Conservation (phyloP, 148 eudicot genomes). For the Persicaria tinctoria region DNA sequence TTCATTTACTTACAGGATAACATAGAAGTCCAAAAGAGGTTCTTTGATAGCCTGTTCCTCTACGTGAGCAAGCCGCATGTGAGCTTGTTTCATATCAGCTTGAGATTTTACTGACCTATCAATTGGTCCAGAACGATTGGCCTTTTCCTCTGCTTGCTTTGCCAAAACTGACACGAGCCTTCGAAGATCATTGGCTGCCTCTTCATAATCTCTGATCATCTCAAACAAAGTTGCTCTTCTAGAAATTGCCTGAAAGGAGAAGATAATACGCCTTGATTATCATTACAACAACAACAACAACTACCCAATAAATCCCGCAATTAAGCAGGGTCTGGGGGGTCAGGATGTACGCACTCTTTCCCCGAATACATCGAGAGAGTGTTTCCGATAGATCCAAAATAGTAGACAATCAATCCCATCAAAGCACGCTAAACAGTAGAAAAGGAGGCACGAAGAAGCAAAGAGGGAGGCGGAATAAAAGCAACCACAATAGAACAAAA, state of each 20-base stretch:
- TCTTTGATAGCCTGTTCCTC: constrained; percentile 69
- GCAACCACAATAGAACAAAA: too few relatives aligned
- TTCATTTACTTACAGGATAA: constrained; percentile 64
- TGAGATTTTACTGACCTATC: constrained; percentile 24
- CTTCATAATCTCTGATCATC: constrained; percentile 90
- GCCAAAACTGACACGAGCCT: constrained; percentile 48
- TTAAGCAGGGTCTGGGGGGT: too few relatives aligned
- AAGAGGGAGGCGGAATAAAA: too few relatives aligned
- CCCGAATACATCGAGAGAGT: too few relatives aligned
- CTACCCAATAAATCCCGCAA: too few relatives aligned
- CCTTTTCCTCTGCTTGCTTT: constrained; percentile 52
- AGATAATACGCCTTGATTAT: constrained; percentile 1
- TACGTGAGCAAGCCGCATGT: constrained; percentile 42
- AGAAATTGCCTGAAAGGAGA: constrained; percentile 60
- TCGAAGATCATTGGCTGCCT: constrained; percentile 69
- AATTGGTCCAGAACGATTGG: constrained; percentile 31
- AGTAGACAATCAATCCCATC: too few relatives aligned
- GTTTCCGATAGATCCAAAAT: too few relatives aligned
- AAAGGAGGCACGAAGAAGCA: too few relatives aligned
- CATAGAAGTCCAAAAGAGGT: constrained; percentile 66
- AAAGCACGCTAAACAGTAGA: too few relatives aligned
- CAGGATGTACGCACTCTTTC: too few relatives aligned
- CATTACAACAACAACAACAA: too few relatives aligned
- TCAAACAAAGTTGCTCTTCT: constrained; percentile 84
- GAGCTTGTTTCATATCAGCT: constrained; percentile 66